A percentile compares a stretch with the other conserved stretches of the same genome.
Conservation (phyloP, 495 filamentous ascomycete species). For the Apiosordaria backusii region DNA sequence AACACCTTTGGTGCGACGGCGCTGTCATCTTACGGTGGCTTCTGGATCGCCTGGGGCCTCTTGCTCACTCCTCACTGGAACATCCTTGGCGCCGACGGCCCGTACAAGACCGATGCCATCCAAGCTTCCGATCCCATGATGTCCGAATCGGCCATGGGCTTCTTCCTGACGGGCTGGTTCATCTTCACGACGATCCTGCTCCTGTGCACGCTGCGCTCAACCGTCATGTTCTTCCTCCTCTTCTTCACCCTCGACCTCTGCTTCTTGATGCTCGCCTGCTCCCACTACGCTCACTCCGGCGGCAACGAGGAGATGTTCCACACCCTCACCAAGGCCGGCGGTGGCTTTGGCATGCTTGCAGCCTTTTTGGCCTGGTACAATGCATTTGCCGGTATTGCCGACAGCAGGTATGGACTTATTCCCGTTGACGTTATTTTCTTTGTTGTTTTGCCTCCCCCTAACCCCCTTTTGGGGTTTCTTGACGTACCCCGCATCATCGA, state of each 20-base stretch:
- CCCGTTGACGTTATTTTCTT: conserved; percentile 16
- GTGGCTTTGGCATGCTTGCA: conserved; percentile 80
- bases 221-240: conserved; percentile 91
- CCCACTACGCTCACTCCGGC: conserved; percentile 54
- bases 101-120: conserved; percentile 40
- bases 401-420: conserved; percentile 62
- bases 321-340: conserved; percentile 70
- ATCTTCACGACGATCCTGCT: conserved; percentile 92
- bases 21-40: conserved; percentile 93
- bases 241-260: conserved; percentile 93
- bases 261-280: conserved; percentile 82
- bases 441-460: conserved; percentile 2
- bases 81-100: conserved; percentile 56
- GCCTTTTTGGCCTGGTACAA: conserved; percentile 97
- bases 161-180: conserved; percentile 94
- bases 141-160: conserved; percentile 64
- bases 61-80: conserved; percentile 67
- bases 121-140: conserved; percentile 34
- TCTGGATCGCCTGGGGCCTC: conserved; percentile 93
- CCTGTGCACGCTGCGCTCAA: conserved; percentile 86
- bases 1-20: conserved; percentile 98
- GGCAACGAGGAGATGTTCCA: conserved; percentile 19
- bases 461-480: not conserved
- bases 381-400: conserved; percentile 90
- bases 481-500: not conserved